Base-by-base conservation (phyloP, 441 rosid species). In the Adansonia grandidieri region DNA sequence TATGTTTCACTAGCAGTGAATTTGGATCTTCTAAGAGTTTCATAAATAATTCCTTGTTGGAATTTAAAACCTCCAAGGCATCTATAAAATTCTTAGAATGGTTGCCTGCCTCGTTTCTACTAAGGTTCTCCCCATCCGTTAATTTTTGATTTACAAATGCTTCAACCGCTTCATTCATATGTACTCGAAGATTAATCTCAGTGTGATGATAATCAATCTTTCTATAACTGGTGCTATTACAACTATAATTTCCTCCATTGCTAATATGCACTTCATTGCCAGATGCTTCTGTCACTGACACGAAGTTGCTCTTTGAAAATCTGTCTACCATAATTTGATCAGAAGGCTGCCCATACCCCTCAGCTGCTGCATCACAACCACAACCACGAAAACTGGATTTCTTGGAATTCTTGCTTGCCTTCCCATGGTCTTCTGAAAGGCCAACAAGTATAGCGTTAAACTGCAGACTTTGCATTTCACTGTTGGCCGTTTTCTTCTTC, bases 21-120 rank as follows among this genome's bases (percentile, higher is more conserved):
- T 88, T 83, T 13, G 95, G 98, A 77, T 93, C 93, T 73, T 90
- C 92, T 51, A 93, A 86, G 77, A 91, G 89, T 76, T 89, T 91
- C 50, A 88, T 22, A 45, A 91, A 89, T 74, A 93, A 74, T 63
- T 91, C 95, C 87, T 87, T 90, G 82, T 93, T 90, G 6, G 91
- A 90, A 80, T 91, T 90, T 62, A 91, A 48, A 20, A 88, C 80
- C 77, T 90, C 89, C 75, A 93, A 81, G 50, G 96, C 92, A 78
- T 90, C 96, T 87, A 88, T 82, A 82, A 93, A 89, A 71, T 89
- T 86, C 80, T 88, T 89, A 9, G 96, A 85, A 80, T 84, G 84
- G 42, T 82, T 56, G 48, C 65, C 72, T 17, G 70, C 69, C 63
- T 75, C 82, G n/a, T 71, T 80, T 69, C 82, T 20, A 22, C 82